Conservation (phyloP, 129 eudicot species). For the Arctium lappa region DNA sequence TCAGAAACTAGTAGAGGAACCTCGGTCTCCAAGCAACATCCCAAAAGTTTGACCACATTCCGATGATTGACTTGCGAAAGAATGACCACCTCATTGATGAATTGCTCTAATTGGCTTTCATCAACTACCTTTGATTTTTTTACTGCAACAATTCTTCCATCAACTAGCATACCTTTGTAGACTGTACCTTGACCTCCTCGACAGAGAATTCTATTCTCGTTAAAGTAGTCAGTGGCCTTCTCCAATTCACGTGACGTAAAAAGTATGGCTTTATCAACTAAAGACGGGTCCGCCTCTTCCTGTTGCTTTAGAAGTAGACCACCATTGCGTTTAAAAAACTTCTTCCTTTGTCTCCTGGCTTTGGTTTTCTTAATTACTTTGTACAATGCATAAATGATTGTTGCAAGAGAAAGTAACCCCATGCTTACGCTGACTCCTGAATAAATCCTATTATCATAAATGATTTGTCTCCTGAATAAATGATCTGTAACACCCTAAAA, state of each 20-base stretch:
- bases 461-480: too few species aligned
- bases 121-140: constrained; percentile 36
- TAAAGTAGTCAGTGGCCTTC: constrained; percentile 40
- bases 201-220: constrained; percentile 34
- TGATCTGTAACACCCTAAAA: too few species aligned
- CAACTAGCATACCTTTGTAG: constrained; percentile 29
- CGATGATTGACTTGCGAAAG: constrained; percentile 36
- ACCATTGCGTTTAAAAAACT: constrained; percentile 32
- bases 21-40: constrained; percentile 38
- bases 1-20: constrained; percentile 29
- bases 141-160: constrained; percentile 35
- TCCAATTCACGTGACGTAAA: constrained; percentile 32
- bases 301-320: constrained; percentile 25
- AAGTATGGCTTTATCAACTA: constrained; percentile 23
- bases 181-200: constrained; percentile 44
- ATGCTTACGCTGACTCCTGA: constrained; percentile 19
- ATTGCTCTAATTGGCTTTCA: constrained; percentile 24
- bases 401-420: neutral
- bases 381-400: neutral
- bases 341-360: constrained; percentile 1
- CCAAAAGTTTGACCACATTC: constrained; percentile 30
- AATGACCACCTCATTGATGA: constrained; percentile 40
- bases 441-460: neutral
- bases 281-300: constrained; percentile 3
- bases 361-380: constrained; percentile 1